Evolutionary conservation across 768 basidiomycete genomes (phyloP), one percentile per base, ranked within the genome.

Genomic region (Mycena leptocephala): DNA sequence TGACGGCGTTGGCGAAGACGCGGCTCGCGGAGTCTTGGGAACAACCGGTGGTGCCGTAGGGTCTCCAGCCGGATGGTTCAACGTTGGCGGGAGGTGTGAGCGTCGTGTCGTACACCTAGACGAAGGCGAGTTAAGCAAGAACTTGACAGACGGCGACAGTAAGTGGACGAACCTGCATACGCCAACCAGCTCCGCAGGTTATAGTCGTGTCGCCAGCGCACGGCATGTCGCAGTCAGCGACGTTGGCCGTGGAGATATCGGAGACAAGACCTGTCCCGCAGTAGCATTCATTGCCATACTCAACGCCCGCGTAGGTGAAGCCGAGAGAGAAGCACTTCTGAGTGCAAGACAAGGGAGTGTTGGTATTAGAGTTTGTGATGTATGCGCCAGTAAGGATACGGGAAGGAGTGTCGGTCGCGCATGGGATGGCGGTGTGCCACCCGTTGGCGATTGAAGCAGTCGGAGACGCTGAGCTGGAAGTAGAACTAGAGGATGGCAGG

Each of bases 401-500:
- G 35, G 66, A 53, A 53, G 66, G 66, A 68, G 66, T 68, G 66
- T 68, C 66, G 16, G 66, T 68, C 37, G 66, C 66, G 66, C 66
- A 68, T 68, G 66, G 51, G 26, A 68, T 68, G 48, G 51, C 66
- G 48, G 66, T 68, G 51, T 35, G 14, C 66, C 66, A 68, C 37
- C 66, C 66, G 35, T 16, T 37, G 35, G 66, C 51, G 37, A 55
- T 55, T 26, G 66, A 20, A 37, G 66, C 48, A 39, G 48, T 67
- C 33, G 65, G 65, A 28, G 66, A 55, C 24, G 66, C 22, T 20
- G 63, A 48, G n/a, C 5, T 16, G 8, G 63, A 65, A 13, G 26
- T n/a, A 5, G 59, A n/a, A 5, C n/a, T 14, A 24, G 53, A 28
- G 4, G 53, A 11, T 28, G 62, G 46, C 33, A 48, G 65, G 65